Percentiles rank a stretch among this genome's conserved stretches.
Evolutionary conservation across 1,284 basidiomycete species (phyloP).

Genomic region (Cutaneotrichosporon dermatis): DNA sequence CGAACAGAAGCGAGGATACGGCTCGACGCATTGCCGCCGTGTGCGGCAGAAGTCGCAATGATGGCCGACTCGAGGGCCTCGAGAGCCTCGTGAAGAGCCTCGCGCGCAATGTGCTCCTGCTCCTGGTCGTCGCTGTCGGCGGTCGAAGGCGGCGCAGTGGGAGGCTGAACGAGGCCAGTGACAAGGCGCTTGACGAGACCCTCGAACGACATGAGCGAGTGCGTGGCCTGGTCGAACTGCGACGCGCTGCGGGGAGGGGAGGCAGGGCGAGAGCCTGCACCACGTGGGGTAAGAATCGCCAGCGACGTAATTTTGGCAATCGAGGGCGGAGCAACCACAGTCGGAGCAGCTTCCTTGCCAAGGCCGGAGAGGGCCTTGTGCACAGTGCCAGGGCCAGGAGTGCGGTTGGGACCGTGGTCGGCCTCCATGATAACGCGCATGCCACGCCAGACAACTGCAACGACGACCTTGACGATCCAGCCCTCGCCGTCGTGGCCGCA

Average conservation of each 20-base stretch:
- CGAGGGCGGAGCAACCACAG: constrained; percentile 26
- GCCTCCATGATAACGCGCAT: constrained; percentile 43
- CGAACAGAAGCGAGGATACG: constrained; percentile 25
- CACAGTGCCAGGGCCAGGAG: constrained; percentile 42
- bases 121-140: constrained; percentile 30
- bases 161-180: constrained; percentile 43
- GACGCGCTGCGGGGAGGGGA: constrained; percentile 37
- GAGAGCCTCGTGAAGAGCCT: constrained; percentile 47
- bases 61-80: constrained; percentile 47
- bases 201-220: constrained; percentile 45
- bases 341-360: constrained; percentile 31
- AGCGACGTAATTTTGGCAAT: constrained; percentile 40
- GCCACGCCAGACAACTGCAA: constrained; percentile 48
- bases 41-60: constrained; percentile 39
- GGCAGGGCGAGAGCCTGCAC: constrained; percentile 37
- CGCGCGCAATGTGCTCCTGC: constrained; percentile 46
- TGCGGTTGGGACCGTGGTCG: constrained; percentile 24
- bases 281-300: constrained; percentile 37
- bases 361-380: constrained; percentile 38
- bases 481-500: constrained; percentile 49
- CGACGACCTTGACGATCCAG: constrained; percentile 48
- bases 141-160: constrained; percentile 27
- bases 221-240: constrained; percentile 36
- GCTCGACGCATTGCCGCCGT: constrained; percentile 24
- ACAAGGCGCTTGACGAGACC: constrained; percentile 46